Conservation (phyloP, 305 asterid species). For the Solanum hybrid region DNA sequence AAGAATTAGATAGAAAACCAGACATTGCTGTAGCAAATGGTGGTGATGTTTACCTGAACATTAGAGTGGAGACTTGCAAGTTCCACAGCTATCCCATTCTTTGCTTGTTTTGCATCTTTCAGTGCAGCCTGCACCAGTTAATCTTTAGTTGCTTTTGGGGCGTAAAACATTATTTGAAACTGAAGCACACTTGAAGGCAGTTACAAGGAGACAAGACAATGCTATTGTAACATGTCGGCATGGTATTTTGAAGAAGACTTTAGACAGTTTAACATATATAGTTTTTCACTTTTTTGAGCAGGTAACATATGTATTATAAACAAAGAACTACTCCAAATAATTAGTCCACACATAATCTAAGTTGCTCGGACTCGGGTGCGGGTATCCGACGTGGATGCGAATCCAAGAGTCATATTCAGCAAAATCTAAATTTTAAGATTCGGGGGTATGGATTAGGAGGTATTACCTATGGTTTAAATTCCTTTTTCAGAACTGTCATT, state of each 20-base stretch:
- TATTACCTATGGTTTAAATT: neutral
- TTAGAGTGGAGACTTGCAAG: conserved; percentile 52
- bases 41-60: conserved; percentile 45
- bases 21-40: conserved; percentile 12
- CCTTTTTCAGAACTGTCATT: neutral
- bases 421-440: neutral
- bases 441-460: neutral
- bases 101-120: conserved; percentile 69
- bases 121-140: conserved; percentile 60
- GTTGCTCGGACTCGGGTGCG: neutral
- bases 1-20: conserved; percentile 12
- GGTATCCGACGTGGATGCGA: neutral
- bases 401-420: neutral
- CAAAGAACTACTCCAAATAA: neutral
- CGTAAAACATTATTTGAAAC: neutral
- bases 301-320: neutral
- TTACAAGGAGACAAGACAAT: neutral
- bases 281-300: neutral
- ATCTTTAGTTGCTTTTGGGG: conserved; percentile 1
- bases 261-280: neutral
- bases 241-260: neutral
- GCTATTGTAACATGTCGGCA: neutral
- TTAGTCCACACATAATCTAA: neutral
- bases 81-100: conserved; percentile 62
- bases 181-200: neutral